phyloP scores from a whole-genome alignment of 2,329 filamentous ascomycete species.

The Ophiostoma himal-ulmi region DNA sequence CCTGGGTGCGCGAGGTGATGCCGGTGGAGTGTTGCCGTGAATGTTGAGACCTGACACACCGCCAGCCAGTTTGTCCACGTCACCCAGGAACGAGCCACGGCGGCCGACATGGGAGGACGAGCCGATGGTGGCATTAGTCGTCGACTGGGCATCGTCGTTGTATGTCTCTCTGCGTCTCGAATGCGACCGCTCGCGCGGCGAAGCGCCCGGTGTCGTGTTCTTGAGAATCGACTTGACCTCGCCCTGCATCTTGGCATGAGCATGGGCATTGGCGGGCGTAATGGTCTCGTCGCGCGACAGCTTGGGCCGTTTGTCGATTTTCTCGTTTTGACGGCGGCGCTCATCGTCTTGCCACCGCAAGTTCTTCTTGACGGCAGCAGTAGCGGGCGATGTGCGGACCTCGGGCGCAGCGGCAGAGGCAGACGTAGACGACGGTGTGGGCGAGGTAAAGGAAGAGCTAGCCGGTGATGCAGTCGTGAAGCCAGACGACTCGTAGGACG shows the following conservation, averaged over 20 bases:
- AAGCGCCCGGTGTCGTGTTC: constrained; percentile 22
- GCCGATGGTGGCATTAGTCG: constrained; percentile 13
- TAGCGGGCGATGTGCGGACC: neutral
- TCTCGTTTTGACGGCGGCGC: constrained; percentile 31
- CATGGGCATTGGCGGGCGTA: neutral
- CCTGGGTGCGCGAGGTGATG: neutral
- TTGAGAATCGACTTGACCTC: constrained; percentile 34
- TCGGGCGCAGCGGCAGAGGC: constrained; percentile 17
- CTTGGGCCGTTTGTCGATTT: constrained; percentile 30
- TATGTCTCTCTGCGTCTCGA: constrained; percentile 13
- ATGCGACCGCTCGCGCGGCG: constrained; percentile 13
- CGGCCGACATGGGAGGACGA: constrained; percentile 16
- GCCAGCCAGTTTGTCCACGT: constrained; percentile 12
- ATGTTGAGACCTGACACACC: constrained; percentile 23
- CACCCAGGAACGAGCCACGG: constrained; percentile 15
- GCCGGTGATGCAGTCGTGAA: constrained; percentile 16
- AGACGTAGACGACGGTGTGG: constrained; percentile 20
- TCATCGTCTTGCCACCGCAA: constrained; percentile 33
- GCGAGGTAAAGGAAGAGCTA: constrained; percentile 6
- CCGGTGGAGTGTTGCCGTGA: neutral
- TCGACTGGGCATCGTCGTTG: constrained; percentile 3
- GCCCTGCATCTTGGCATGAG: constrained; percentile 20
- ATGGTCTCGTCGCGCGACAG: constrained; percentile 23
- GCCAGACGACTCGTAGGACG: constrained; percentile 24
- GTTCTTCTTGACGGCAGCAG: constrained; percentile 26